phyloP scores from a whole-genome alignment of 176 grass and related monocot species.

The Tuctoria greenei region DNA sequence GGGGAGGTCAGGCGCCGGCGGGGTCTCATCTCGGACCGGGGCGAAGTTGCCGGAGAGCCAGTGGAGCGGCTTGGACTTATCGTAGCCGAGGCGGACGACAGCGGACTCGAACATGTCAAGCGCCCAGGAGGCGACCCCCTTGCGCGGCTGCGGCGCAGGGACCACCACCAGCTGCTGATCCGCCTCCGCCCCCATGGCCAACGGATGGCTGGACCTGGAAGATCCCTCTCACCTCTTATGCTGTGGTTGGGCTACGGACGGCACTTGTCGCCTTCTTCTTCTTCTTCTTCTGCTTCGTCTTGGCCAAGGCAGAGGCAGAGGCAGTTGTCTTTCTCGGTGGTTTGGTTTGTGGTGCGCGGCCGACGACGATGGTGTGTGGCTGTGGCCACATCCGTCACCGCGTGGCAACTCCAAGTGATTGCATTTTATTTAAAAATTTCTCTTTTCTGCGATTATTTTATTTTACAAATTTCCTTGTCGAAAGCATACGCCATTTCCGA shows the following conservation, averaged over 20 bases:
- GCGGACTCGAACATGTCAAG: slow-evolving; percentile 67
- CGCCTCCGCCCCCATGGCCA: slow-evolving; percentile 50
- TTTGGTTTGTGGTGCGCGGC: not conserved
- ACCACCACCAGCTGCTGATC: slow-evolving; percentile 35
- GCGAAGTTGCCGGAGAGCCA: slow-evolving; percentile 91
- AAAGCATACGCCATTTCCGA: too few species aligned
- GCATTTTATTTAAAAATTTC: too few species aligned
- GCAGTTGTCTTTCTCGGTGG: not conserved
- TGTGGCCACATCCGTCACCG: not conserved
- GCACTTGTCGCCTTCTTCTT: not conserved
- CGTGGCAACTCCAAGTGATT: not conserved
- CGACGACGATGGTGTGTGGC: not conserved
- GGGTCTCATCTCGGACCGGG: slow-evolving; percentile 74
- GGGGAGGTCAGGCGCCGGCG: slow-evolving; percentile 57
- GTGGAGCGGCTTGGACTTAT: slow-evolving; percentile 54
- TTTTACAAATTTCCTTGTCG: too few species aligned
- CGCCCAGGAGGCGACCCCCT: slow-evolving; percentile 59
- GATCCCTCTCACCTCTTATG: not conserved
- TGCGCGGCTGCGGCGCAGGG: slow-evolving; percentile 60
- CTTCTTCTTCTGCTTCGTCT: too few species aligned
- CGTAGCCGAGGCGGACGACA: slow-evolving; percentile 60
- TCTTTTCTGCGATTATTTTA: too few species aligned
- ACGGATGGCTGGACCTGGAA: too few species aligned
- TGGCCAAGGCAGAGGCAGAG: too few species aligned
- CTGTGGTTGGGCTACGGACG: not conserved